phyloP scores from a whole-genome alignment of 169 alveolate species.

The Plasmodium falciparum region DNA sequence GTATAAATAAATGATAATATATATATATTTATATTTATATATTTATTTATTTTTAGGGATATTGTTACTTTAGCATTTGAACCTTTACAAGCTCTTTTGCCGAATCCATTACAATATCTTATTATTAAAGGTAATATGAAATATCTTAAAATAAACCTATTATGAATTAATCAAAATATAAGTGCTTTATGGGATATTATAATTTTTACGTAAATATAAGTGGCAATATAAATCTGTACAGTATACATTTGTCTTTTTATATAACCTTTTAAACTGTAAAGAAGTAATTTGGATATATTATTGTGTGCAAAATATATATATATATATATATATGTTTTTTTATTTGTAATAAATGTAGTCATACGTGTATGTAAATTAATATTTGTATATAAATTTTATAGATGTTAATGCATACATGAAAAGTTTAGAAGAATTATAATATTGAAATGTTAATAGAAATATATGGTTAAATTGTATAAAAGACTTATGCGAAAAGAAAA shows the following conservation, averaged over 20 bases:
- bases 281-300: too few species aligned
- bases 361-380: neutral
- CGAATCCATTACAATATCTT: constrained; percentile 27
- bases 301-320: too few species aligned
- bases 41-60: constrained; percentile 73
- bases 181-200: too few species aligned
- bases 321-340: too few species aligned
- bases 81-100: constrained; percentile 84
- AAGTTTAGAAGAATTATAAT: constrained; percentile 12
- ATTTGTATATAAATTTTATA: constrained; percentile 13
- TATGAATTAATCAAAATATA: too few species aligned
- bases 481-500: neutral
- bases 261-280: too few species aligned
- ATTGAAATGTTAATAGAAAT: neutral
- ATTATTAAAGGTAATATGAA: constrained; percentile 76
- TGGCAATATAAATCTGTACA: too few species aligned
- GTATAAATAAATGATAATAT: constrained; percentile 5
- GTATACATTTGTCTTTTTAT: too few species aligned
- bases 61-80: constrained; percentile 84
- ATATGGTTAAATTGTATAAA: neutral
- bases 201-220: too few species aligned
- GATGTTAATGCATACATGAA: constrained; percentile 68
- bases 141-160: neutral
- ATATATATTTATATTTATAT: neutral
- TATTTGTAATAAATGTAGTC: neutral